Base-by-base conservation (phyloP, 1,284 basidiomycete species). In the Lentinus polychrous region DNA sequence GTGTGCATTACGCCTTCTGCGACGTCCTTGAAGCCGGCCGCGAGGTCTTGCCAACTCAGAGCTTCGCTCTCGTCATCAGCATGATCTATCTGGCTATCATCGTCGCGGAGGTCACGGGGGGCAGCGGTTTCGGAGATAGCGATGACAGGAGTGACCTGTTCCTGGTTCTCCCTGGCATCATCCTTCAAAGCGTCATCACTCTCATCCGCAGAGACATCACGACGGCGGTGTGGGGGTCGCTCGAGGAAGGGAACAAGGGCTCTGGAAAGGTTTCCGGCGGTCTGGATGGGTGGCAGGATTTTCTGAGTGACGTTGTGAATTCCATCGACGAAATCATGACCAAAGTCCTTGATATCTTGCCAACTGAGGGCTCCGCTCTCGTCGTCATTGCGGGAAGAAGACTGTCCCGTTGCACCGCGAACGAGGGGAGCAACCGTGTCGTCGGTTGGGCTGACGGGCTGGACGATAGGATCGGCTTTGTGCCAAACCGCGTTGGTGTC, bases 291-390 rank as follows among this genome's bases (percentile, higher is more conserved):
- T 8, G 39, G 39, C 3, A 18, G 5, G 20, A 39, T 18, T 10
- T 18, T 11, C 4, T 39, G 15, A 23, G 23, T 20, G 34, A 35
- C 27, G 3, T 39, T 23, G 11, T 34, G 37, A 35, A 46, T 23
- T 5, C 45, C 45, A 11, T 46, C 18, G 23, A 46, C 35, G 36
- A 46, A 8, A 11, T 22, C 36, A 11, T 39, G 6, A 15, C 45
- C 45, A 22, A 46, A 46, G 45, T 46, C 36, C 36, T 46, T 39
- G 4, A 46, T 35, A 23, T 46, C 45, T 20, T 46, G 34, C 32
- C 31, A 46, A 12, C 12, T 23, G 4, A 46, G n/a, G 12, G 45
- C 45, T 4, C 34, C 45, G 23, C 45, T 46, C 36, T 46, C 35
- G 12, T 46, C 35, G 27, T n/a, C n/a, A n/a, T n/a, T n/a, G n/a